A percentile compares a stretch with the other conserved stretches of the same genome.
phyloP scores from a whole-genome alignment of 441 rosid genomes.

The Brassica hybrid region DNA sequence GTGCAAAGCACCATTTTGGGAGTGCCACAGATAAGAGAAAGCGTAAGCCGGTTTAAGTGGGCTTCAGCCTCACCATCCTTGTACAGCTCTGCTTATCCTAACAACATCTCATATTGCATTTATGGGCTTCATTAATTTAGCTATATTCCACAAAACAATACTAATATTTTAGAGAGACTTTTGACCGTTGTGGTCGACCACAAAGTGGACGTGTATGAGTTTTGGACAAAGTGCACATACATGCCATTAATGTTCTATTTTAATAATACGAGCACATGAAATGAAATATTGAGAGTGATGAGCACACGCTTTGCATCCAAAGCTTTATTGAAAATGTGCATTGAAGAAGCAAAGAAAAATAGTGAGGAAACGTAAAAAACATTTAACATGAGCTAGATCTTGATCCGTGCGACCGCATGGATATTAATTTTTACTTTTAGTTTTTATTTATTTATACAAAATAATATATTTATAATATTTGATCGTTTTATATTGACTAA shows the following conservation, averaged over 20 bases:
- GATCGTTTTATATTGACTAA: too few species aligned
- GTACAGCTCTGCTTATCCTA: too few species aligned
- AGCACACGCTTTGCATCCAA: conserved; percentile 36
- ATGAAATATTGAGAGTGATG: conserved; percentile 16
- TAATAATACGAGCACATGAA: conserved; percentile 5
- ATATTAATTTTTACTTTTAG: too few species aligned
- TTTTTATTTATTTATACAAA: too few species aligned
- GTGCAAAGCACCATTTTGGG: conserved; percentile 50
- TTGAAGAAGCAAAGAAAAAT: conserved; percentile 15
- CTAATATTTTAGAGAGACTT: neutral
- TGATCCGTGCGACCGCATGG: too few species aligned
- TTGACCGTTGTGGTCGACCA: neutral
- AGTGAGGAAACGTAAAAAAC: neutral
- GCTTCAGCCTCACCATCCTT: too few species aligned
- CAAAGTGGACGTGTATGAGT: neutral
- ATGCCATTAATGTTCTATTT: neutral
- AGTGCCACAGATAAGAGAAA: too few species aligned
- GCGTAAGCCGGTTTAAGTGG: too few species aligned
- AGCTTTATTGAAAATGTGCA: conserved; percentile 24
- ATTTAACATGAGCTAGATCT: too few species aligned
- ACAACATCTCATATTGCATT: neutral
- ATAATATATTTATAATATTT: too few species aligned
- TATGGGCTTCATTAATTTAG: neutral
- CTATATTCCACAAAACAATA: neutral
- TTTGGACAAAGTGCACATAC: neutral